Evolutionary conservation across 805 yeast genomes (phyloP), one percentile per base, ranked within the genome.

Genomic region (Grigorovia humatica): DNA sequence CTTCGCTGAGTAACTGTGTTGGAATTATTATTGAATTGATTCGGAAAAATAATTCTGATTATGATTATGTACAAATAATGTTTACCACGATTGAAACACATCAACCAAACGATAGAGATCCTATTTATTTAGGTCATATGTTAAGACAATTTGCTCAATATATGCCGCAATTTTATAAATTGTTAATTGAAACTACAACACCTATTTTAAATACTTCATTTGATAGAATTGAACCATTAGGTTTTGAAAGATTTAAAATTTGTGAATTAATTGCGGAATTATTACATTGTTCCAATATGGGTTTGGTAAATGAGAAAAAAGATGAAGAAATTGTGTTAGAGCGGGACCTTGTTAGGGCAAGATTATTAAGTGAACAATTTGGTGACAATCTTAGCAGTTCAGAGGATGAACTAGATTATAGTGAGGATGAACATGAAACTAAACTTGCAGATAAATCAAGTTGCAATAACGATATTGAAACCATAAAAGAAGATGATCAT

Each of bases 241-340:
- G 99, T 1, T 88, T 93, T 67, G 96, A 93, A 60, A 77, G 95
- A 57, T 93, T 93, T 70, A 88, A 91, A 61, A 79, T 93, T 18
- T 85, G 96, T 59, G 99, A 93, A 70, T 74, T 93, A 44, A 82
- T 91, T 45, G 99, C 99, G 0, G 99, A 93, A 64, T 74, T 93
- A 46, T 73, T 93, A 49, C 99, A 93, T 69, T 93, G 99, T 64
- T 88, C 96, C 11, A 93, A 93, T 68, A 93, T 93, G 96, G 87
- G 86, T 2, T 73, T 93, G 30, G 75, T 93, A 52, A 93, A 91
- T 66, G 90, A 90, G 54, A 79, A 78, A 38, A 74, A 76, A 42
- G 90, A 90, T 49, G 82, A 87, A 62, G 72, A 73, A 46, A 75
- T 88, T 38, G 79, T 89, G 27, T 66, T 71, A 40, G 83, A 85